Base-by-base conservation (phyloP, 2,329 filamentous ascomycete genomes). In the Alternaria sp. region DNA sequence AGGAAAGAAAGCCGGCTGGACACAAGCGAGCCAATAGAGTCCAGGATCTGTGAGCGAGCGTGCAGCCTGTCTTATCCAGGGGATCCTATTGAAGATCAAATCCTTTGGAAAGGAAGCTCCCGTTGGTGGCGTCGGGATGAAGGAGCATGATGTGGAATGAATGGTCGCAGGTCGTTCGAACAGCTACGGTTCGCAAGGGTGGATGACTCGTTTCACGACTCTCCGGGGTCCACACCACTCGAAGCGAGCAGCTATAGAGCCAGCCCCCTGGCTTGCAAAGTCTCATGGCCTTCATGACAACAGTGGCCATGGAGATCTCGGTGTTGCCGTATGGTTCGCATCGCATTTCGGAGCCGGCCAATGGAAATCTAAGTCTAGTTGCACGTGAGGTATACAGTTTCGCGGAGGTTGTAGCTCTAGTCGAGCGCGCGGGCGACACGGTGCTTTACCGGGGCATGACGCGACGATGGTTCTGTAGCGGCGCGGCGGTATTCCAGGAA, bases 261-360 rank as follows among this genome's bases (percentile, higher is more conserved):
- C 30, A 33, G 25, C 18, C 47, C 55, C 61, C 61, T n/a, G 51
- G 58, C 23, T 43, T 37, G 57, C 45, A 60, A 41, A 25, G 64
- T 64, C 55, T 61, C 58, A 57, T 45, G 18, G 28, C 23, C 20
- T n/a, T 55, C 53, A 54, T 58, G 53, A 56, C 44, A 49, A 41
- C 28, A 59, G 25, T 44, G 44, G 49, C 45, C 41, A 51, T 49
- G 55, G 44, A 28, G 41, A 62, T 59, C 41, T 58, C 49, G 55
- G 53, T 37, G 46, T 58, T 51, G 61, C 64, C 51, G 58, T 43
- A 59, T 61, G 55, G 58, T 61, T 64, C 61, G 64, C 55, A 61
- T 55, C 15, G 47, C 30, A 55, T 41, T 57, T 51, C 28, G 14
- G 30, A 47, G 15, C 8, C 20, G 21, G 45, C 54, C 54, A 57